Conservation (phyloP, 2,329 filamentous ascomycete species). For the Apiospora koreana region DNA sequence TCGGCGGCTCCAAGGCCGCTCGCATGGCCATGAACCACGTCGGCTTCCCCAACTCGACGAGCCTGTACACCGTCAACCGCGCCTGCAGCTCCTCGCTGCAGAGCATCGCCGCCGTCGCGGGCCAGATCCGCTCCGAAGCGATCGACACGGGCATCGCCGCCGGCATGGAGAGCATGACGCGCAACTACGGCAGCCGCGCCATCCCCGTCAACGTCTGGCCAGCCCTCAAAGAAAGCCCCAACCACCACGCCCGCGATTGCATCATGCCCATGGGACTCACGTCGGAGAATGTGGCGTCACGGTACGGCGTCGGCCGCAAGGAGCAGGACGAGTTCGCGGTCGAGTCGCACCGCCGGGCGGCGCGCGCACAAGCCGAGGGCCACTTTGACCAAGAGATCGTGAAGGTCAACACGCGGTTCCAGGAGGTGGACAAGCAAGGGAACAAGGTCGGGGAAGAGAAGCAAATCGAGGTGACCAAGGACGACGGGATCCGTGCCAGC, state of each 20-base stretch:
- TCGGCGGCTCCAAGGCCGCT: constrained; percentile 86
- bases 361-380: constrained; percentile 67
- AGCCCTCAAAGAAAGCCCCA: constrained; percentile 62
- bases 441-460: constrained; percentile 56
- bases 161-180: constrained; percentile 95
- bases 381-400: constrained; percentile 79
- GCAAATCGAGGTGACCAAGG: constrained; percentile 67
- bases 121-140: constrained; percentile 72
- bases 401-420: constrained; percentile 71
- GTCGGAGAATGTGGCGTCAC: constrained; percentile 80
- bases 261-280: constrained; percentile 95
- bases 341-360: constrained; percentile 72
- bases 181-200: constrained; percentile 83
- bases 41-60: constrained; percentile 70
- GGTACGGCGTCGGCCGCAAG: constrained; percentile 71
- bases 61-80: constrained; percentile 85
- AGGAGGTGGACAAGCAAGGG: constrained; percentile 63
- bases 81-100: constrained; percentile 81
- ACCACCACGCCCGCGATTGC: constrained; percentile 77
- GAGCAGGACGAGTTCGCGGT: constrained; percentile 87
- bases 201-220: constrained; percentile 84
- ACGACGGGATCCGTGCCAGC: constrained; percentile 78
- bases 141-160: constrained; percentile 78
- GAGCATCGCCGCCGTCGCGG: constrained; percentile 73
- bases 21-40: constrained; percentile 89